phyloP scores from a whole-genome alignment of 495 filamentous ascomycete genomes.

The Penicillium flavigenum region DNA sequence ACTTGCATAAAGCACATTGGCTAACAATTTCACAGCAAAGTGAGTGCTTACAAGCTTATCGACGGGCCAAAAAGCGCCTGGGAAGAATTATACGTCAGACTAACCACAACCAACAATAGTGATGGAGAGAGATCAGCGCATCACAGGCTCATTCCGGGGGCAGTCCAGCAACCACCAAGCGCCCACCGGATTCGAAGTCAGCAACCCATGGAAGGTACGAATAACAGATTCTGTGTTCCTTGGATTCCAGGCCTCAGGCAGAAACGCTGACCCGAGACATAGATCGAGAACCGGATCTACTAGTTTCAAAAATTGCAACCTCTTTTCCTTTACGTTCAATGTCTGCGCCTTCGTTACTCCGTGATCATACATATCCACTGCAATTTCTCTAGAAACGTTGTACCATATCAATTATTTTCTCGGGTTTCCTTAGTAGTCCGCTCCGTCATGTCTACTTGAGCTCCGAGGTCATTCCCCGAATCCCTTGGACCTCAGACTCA shows the following conservation, averaged over 20 bases:
- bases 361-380: slow-evolving; percentile 32
- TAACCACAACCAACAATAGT: slow-evolving; percentile 55
- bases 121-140: slow-evolving; percentile 91
- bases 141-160: slow-evolving; percentile 82
- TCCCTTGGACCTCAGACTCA: slow-evolving; percentile 49
- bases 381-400: slow-evolving; percentile 28
- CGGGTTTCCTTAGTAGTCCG: slow-evolving; percentile 11
- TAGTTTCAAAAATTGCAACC: slow-evolving; percentile 34
- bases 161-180: slow-evolving; percentile 79
- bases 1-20: slow-evolving; percentile 23
- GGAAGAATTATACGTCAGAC: neutral
- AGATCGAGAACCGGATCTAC: slow-evolving; percentile 47
- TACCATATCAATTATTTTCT: slow-evolving; percentile 26
- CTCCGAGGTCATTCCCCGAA: slow-evolving; percentile 50
- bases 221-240: neutral
- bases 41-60: slow-evolving; percentile 43
- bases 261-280: slow-evolving; percentile 17
- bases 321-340: slow-evolving; percentile 24
- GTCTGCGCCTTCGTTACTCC: slow-evolving; percentile 23
- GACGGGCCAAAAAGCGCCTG: neutral
- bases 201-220: slow-evolving; percentile 89
- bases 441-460: slow-evolving; percentile 31
- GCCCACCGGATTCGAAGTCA: slow-evolving; percentile 86
- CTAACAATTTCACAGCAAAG: slow-evolving; percentile 67
- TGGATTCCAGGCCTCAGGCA: neutral